These are phyloP conservation scores for Saccharomycopsis babjevae DNA, from an alignment of 805 yeast genomes.

Conservation along the genomic window DNA sequence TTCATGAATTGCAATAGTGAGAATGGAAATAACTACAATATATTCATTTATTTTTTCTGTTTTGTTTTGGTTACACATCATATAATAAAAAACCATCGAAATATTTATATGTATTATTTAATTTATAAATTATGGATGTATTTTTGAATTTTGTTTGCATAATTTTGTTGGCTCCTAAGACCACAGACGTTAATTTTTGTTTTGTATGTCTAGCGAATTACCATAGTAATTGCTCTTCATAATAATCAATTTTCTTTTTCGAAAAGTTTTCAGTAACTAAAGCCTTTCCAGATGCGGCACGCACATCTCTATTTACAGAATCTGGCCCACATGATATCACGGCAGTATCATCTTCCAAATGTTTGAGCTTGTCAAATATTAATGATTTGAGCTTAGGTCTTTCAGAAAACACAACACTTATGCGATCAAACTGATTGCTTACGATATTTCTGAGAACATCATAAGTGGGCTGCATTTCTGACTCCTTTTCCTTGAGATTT, in stretches of 20 bases:
- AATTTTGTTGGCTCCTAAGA: too few relatives aligned
- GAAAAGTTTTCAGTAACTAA: constrained; percentile 17
- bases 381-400: constrained; percentile 19
- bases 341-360: constrained; percentile 23
- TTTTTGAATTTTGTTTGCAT: too few relatives aligned
- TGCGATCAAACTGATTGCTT: constrained; percentile 2
- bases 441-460: background rate
- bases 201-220: background rate
- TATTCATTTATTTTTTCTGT: too few relatives aligned
- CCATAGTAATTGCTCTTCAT: constrained; percentile 32
- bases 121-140: background rate
- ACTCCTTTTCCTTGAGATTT: background rate
- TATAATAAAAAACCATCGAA: too few relatives aligned
- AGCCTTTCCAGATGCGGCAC: constrained; percentile 25
- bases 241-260: constrained; percentile 26
- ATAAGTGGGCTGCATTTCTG: background rate
- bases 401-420: constrained; percentile 3
- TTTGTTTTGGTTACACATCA: too few relatives aligned
- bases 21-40: too few relatives aligned
- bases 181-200: too few relatives aligned
- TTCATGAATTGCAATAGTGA: too few relatives aligned
- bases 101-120: background rate
- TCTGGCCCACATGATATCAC: constrained; percentile 31
- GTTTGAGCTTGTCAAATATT: constrained; percentile 19
- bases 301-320: constrained; percentile 26